A percentile compares a stretch with the other conserved stretches of the same genome.
phyloP scores from a whole-genome alignment of 805 yeast genomes.

The Candida nitratophila region DNA sequence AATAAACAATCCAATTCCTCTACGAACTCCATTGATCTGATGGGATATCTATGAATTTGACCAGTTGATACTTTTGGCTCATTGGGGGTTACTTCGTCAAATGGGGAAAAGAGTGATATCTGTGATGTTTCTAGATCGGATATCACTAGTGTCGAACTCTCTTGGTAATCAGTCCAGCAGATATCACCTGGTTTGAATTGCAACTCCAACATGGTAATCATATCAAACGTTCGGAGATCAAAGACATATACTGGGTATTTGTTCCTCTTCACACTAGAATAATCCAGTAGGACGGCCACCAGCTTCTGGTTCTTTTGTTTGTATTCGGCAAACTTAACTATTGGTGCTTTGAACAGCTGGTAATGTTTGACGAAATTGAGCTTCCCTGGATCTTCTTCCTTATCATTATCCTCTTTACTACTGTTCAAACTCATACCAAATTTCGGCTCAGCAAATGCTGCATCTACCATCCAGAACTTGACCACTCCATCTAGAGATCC shows the following conservation, averaged over 20 bases:
- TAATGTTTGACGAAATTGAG: constrained; percentile 27
- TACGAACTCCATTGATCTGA: constrained; percentile 17
- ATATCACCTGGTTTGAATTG: constrained; percentile 18
- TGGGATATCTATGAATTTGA: constrained; percentile 17
- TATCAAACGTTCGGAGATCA: constrained; percentile 28
- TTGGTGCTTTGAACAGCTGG: constrained; percentile 13
- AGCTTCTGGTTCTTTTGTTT: constrained; percentile 15
- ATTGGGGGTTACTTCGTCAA: constrained; percentile 1
- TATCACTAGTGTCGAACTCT: constrained; percentile 7
- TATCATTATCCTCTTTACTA: neutral
- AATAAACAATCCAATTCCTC: constrained; percentile 17
- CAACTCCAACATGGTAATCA: constrained; percentile 26
- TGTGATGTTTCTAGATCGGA: constrained; percentile 9
- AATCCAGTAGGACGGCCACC: constrained; percentile 16
- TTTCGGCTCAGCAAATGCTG: neutral
- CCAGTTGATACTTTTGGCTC: constrained; percentile 5
- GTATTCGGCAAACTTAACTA: constrained; percentile 5
- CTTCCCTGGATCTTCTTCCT: constrained; percentile 5
- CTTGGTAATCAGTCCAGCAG: constrained; percentile 12
- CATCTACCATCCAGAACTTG: constrained; percentile 25
- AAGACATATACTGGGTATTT: constrained; percentile 20
- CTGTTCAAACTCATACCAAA: neutral
- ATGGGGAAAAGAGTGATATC: constrained; percentile 16
- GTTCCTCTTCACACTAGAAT: neutral
- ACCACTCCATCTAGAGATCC: constrained; percentile 27